Evolutionary conservation across 2,329 filamentous ascomycete genomes (phyloP).

Genomic region (Escovopsis sp.): DNA sequence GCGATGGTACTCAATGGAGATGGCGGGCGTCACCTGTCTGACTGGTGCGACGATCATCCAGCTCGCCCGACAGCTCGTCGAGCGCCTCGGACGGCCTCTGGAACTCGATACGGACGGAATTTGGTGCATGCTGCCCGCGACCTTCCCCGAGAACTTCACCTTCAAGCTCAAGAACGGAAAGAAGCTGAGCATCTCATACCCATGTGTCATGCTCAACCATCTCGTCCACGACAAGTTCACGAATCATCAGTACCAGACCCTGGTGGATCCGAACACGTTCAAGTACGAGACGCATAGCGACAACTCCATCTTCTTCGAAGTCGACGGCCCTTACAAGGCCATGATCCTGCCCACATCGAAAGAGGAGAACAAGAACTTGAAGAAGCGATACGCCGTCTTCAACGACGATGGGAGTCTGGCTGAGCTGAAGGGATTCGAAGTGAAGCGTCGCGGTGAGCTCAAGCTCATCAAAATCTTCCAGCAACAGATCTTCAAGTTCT

Average conservation of each 20-base stretch:
- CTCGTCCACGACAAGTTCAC: slow-evolving; percentile 89
- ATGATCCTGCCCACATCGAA: slow-evolving; percentile 97
- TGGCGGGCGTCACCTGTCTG: slow-evolving; percentile 95
- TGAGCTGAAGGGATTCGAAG: slow-evolving; percentile 92
- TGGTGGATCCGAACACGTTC: slow-evolving; percentile 65
- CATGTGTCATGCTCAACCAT: slow-evolving; percentile 98
- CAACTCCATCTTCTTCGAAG: slow-evolving; percentile 98
- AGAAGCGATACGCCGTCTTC: slow-evolving; percentile 98
- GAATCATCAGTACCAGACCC: slow-evolving; percentile 91
- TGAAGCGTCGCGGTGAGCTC: slow-evolving; percentile 92
- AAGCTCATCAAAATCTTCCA: slow-evolving; percentile 99
- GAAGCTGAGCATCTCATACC: slow-evolving; percentile 92
- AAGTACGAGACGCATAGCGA: slow-evolving; percentile 95
- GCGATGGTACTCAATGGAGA: slow-evolving; percentile 97
- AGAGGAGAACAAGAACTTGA: slow-evolving; percentile 98
- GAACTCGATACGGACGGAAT: slow-evolving; percentile 98
- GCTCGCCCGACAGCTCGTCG: slow-evolving; percentile 83
- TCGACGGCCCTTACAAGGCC: slow-evolving; percentile 91
- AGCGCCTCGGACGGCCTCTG: slow-evolving; percentile 79
- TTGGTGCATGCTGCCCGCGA: slow-evolving; percentile 96
- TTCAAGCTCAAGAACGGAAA: slow-evolving; percentile 95
- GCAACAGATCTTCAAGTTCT: slow-evolving; percentile 98
- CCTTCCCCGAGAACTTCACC: slow-evolving; percentile 89
- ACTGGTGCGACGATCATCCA: slow-evolving; percentile 96
- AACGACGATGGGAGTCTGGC: slow-evolving; percentile 93